phyloP scores from a whole-genome alignment of 176 grass and related monocot genomes.

The Carex kokanica region DNA sequence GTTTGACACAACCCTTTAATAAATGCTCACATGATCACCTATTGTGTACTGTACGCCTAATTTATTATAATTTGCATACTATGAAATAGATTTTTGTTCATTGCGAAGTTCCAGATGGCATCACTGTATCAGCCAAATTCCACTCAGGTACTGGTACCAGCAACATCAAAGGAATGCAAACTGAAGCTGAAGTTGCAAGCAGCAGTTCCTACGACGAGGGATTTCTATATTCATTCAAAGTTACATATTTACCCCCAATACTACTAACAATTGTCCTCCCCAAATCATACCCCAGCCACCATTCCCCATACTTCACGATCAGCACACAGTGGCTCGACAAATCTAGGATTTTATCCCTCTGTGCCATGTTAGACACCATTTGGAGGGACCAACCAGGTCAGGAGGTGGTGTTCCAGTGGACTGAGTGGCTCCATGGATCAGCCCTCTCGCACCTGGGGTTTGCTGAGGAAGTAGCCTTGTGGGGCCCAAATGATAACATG shows the following conservation, averaged over 20 bases:
- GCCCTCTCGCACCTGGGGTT: conserved; percentile 44
- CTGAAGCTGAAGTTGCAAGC: conserved; percentile 13
- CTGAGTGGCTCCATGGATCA: conserved; percentile 49
- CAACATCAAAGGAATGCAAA: conserved; percentile 31
- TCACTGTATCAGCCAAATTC: conserved; percentile 37
- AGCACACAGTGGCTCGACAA: conserved; percentile 43
- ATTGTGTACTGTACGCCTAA: background rate
- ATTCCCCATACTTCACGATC: conserved; percentile 51
- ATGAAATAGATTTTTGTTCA: conserved; percentile 35
- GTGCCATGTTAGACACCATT: conserved; percentile 45
- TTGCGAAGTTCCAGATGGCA: conserved; percentile 35
- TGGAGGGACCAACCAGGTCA: conserved; percentile 49
- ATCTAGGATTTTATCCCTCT: conserved; percentile 36
- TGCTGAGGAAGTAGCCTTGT: conserved; percentile 36
- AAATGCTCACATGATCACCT: background rate
- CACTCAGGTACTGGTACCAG: conserved; percentile 24
- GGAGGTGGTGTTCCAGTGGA: conserved; percentile 53
- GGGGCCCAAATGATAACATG: conserved; percentile 13
- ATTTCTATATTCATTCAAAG: conserved; percentile 40
- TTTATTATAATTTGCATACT: conserved; percentile 1
- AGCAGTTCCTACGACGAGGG: background rate
- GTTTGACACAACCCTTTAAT: background rate
- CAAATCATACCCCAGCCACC: conserved; percentile 48
- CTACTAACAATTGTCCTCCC: conserved; percentile 49
- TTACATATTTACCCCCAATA: conserved; percentile 46